Conservation (phyloP, 2,329 filamentous ascomycete species). For the Colletotrichum agaves region DNA sequence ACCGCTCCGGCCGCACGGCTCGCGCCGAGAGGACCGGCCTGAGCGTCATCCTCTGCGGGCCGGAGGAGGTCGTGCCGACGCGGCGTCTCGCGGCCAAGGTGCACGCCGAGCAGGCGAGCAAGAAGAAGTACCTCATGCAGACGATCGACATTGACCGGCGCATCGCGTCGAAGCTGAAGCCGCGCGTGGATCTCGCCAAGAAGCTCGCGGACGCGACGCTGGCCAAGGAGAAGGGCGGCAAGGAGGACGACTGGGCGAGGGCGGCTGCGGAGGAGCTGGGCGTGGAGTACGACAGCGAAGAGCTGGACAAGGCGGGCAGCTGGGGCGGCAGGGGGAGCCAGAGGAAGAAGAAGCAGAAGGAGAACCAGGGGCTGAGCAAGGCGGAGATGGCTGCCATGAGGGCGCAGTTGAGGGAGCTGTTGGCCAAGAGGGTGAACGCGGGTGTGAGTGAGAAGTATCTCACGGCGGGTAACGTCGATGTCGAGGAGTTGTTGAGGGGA, state of each 20-base stretch:
- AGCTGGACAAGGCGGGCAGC: slow-evolving; percentile 74
- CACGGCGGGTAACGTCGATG: slow-evolving; percentile 84
- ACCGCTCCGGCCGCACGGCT: slow-evolving; percentile 93
- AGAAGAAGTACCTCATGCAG: slow-evolving; percentile 73
- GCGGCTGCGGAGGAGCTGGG: slow-evolving; percentile 91
- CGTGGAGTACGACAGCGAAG: slow-evolving; percentile 92
- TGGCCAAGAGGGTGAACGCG: slow-evolving; percentile 81
- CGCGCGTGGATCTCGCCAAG: slow-evolving; percentile 84
- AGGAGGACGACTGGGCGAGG: slow-evolving; percentile 86
- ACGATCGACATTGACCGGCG: slow-evolving; percentile 86
- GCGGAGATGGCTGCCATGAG: slow-evolving; percentile 76
- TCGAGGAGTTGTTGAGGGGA: slow-evolving; percentile 75
- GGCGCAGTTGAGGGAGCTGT: slow-evolving; percentile 76
- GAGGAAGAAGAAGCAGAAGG: slow-evolving; percentile 78
- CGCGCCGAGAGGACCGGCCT: slow-evolving; percentile 81
- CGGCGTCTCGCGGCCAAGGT: slow-evolving; percentile 88
- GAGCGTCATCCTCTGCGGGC: slow-evolving; percentile 88
- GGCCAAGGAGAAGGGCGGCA: slow-evolving; percentile 87
- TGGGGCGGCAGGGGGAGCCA: slow-evolving; percentile 77
- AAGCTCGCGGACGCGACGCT: slow-evolving; percentile 83
- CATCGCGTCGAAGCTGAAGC: slow-evolving; percentile 79
- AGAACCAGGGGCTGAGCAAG: slow-evolving; percentile 75
- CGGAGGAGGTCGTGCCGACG: slow-evolving; percentile 89
- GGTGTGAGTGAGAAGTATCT: slow-evolving; percentile 91
- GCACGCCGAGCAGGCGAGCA: slow-evolving; percentile 69